Evolutionary conservation across 305 asterid species (phyloP).

Genomic region (Solanum aculeatissimum): DNA sequence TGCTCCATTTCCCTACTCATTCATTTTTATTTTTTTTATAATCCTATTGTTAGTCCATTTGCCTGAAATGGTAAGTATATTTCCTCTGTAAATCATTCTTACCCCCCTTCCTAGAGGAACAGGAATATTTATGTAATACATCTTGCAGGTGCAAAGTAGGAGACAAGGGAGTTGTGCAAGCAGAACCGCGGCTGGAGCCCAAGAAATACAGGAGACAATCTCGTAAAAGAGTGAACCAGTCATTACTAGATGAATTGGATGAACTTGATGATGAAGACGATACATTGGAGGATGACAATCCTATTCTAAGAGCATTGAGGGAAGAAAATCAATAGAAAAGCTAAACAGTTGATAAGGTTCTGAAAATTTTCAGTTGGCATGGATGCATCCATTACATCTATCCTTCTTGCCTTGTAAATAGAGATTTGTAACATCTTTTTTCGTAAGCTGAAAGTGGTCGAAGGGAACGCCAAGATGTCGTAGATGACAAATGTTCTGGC

Average conservation of each 20-base stretch:
- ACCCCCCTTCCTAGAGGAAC: not conserved
- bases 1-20: not conserved
- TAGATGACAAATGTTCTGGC: not conserved
- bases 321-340: slow-evolving; percentile 13
- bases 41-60: not conserved
- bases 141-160: slow-evolving; percentile 63
- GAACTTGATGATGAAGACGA: slow-evolving; percentile 51
- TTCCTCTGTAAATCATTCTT: not conserved
- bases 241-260: slow-evolving; percentile 57
- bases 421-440: not conserved
- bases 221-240: slow-evolving; percentile 80
- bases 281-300: slow-evolving; percentile 19
- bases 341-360: not conserved
- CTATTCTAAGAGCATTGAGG: slow-evolving; percentile 28
- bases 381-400: not conserved
- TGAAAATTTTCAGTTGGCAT: not conserved
- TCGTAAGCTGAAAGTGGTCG: not conserved
- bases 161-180: slow-evolving; percentile 68
- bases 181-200: slow-evolving; percentile 74
- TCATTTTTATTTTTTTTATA: not conserved
- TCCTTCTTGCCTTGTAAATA: not conserved
- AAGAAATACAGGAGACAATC: slow-evolving; percentile 91
- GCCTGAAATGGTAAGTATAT: not conserved
- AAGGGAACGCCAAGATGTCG: not conserved
- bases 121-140: not conserved